A percentile compares a stretch with the other conserved stretches of the same genome.
These are phyloP conservation scores for Pseudogymnoascus sp. DNA, from an alignment of 2,329 filamentous ascomycete genomes.

Conservation along the genomic window DNA sequence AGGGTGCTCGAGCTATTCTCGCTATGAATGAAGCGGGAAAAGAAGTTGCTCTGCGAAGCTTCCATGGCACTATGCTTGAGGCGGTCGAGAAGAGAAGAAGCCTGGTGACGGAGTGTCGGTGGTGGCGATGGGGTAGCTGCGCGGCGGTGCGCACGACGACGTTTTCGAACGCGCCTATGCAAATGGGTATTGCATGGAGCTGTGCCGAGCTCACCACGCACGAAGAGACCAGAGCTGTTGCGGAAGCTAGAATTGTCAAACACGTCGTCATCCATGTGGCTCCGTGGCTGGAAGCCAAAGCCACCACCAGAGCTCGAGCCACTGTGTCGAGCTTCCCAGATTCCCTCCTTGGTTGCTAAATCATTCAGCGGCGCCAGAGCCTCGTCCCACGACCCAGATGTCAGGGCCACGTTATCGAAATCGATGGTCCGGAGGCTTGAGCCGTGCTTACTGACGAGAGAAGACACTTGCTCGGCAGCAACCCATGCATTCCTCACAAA, in stretches of 20 bases:
- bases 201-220: neutral
- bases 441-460: slow-evolving; percentile 61
- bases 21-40: neutral
- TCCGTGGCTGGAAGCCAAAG: neutral
- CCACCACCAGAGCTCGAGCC: slow-evolving; percentile 14
- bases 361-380: slow-evolving; percentile 62
- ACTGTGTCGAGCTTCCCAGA: neutral
- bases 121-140: neutral
- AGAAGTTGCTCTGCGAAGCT: slow-evolving; percentile 2
- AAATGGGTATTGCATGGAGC: neutral
- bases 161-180: slow-evolving; percentile 2
- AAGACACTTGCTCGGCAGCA: slow-evolving; percentile 62
- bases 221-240: neutral
- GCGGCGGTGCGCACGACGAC: neutral
- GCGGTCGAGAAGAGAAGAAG: neutral
- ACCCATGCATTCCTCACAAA: slow-evolving; percentile 66
- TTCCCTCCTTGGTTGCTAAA: slow-evolving; percentile 14
- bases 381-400: slow-evolving; percentile 71
- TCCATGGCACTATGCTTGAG: slow-evolving; percentile 1
- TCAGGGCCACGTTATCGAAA: slow-evolving; percentile 67
- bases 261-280: slow-evolving; percentile 8
- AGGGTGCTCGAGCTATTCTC: neutral
- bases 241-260: neutral
- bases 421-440: slow-evolving; percentile 67
- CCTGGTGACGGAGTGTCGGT: neutral